These are phyloP conservation scores for Hymenoscyphus infarciens DNA, from an alignment of 2,329 filamentous ascomycete genomes.

Conservation along the genomic window DNA sequence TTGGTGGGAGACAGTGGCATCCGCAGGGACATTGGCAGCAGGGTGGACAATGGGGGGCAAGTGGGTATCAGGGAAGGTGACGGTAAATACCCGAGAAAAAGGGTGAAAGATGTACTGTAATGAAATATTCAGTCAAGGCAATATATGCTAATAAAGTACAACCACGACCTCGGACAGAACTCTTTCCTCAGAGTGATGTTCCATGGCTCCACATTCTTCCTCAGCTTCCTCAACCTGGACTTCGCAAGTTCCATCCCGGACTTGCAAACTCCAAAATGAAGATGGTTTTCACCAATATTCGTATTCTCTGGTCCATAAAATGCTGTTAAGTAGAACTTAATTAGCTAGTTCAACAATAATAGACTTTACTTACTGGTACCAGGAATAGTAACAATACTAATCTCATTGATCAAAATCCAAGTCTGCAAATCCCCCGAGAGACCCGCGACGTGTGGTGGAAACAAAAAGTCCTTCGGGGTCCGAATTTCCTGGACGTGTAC, in stretches of 20 bases:
- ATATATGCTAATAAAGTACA: too few relatives aligned
- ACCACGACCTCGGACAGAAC: too few relatives aligned
- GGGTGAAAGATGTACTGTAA: too few relatives aligned
- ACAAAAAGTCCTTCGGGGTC: background rate
- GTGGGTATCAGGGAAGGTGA: too few relatives aligned
- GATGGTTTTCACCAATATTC: background rate
- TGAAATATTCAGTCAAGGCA: too few relatives aligned
- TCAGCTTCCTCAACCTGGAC: background rate
- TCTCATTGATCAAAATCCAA: slow-evolving; percentile 11
- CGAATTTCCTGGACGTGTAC: background rate
- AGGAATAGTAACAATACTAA: slow-evolving; percentile 6
- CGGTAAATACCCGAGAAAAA: too few relatives aligned
- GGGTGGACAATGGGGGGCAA: too few relatives aligned
- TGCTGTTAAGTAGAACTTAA: background rate
- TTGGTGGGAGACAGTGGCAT: too few relatives aligned
- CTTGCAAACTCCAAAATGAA: slow-evolving; percentile 1
- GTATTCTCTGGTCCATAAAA: background rate
- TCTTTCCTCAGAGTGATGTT: background rate
- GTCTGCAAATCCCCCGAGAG: background rate
- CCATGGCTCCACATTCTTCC: background rate
- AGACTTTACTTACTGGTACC: background rate
- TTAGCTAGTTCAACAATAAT: background rate
- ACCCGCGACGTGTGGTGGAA: background rate
- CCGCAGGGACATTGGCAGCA: too few relatives aligned
- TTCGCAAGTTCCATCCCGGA: slow-evolving; percentile 3